Evolutionary conservation across 129 eudicot genomes (phyloP).

Genomic region (Lactuca saligna): DNA sequence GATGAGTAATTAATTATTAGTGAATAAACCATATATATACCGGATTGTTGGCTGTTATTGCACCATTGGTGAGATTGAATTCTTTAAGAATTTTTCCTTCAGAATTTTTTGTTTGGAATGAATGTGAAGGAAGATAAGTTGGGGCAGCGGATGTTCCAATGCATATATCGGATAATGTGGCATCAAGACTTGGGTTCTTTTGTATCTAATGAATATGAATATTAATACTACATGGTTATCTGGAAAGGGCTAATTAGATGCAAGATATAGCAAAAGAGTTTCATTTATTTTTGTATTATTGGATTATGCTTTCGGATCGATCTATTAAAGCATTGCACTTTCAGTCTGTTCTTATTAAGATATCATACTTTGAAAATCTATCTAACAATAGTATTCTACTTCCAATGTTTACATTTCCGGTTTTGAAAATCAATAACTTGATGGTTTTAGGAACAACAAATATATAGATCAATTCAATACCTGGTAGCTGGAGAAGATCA

Average conservation of each 20-base stretch:
- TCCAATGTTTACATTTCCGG: background rate
- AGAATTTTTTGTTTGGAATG: conserved; percentile 30
- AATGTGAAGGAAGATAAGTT: conserved; percentile 51
- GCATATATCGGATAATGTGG: conserved; percentile 49
- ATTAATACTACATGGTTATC: too few species aligned
- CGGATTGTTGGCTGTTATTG: conserved; percentile 51
- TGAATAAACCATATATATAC: conserved; percentile 15
- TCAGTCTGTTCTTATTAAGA: background rate
- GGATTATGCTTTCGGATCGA: background rate
- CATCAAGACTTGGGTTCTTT: conserved; percentile 40
- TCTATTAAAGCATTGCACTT: background rate
- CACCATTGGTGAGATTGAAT: conserved; percentile 66
- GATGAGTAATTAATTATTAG: background rate
- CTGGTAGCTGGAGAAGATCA: conserved; percentile 51
- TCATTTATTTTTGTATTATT: background rate
- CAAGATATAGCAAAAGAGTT: background rate
- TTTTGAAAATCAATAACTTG: background rate
- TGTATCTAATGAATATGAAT: conserved; percentile 30
- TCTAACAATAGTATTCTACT: too few species aligned
- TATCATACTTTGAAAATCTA: background rate
- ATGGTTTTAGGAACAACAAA: background rate
- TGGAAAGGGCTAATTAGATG: background rate
- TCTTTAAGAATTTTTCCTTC: conserved; percentile 26
- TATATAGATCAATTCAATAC: conserved; percentile 19
- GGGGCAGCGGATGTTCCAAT: conserved; percentile 71